Evolutionary conservation across 805 yeast genomes (phyloP).

Genomic region (Millerozyma miso): DNA sequence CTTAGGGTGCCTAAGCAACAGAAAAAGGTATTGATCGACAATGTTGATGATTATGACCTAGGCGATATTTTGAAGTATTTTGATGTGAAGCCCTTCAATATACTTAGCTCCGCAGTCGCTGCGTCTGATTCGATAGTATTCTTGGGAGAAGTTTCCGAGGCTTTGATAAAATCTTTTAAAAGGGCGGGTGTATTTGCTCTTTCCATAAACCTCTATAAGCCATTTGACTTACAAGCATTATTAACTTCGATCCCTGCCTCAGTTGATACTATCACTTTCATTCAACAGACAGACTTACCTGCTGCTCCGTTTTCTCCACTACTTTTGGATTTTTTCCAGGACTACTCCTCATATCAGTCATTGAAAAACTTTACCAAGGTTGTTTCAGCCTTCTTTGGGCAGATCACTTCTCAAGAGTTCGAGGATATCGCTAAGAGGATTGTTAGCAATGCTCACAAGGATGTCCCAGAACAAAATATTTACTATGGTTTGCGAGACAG

Average conservation of each 20-base stretch:
- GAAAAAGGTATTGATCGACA: slow-evolving; percentile 11
- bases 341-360: slow-evolving; percentile 44
- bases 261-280: slow-evolving; percentile 52
- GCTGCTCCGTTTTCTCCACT: slow-evolving; percentile 57
- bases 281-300: slow-evolving; percentile 51
- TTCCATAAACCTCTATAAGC: slow-evolving; percentile 64
- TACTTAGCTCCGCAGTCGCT: slow-evolving; percentile 25
- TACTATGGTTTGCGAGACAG: slow-evolving; percentile 48
- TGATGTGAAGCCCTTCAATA: slow-evolving; percentile 26
- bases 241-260: slow-evolving; percentile 49
- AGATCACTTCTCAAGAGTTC: slow-evolving; percentile 36
- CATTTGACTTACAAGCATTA: slow-evolving; percentile 58
- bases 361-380: slow-evolving; percentile 46
- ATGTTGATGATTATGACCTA: slow-evolving; percentile 13
- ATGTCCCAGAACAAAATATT: slow-evolving; percentile 58
- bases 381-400: slow-evolving; percentile 53
- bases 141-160: slow-evolving; percentile 54
- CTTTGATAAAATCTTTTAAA: slow-evolving; percentile 37
- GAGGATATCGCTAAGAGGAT: slow-evolving; percentile 45
- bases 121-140: slow-evolving; percentile 54
- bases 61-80: slow-evolving; percentile 20
- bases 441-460: slow-evolving; percentile 47
- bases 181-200: slow-evolving; percentile 44
- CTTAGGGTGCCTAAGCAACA: slow-evolving; percentile 8
- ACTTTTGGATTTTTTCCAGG: slow-evolving; percentile 69